A percentile compares a stretch with the other conserved stretches of the same genome.
Evolutionary conservation across 75 land plant species (phyloP).

Genomic region (Selaginella tamariscina): DNA sequence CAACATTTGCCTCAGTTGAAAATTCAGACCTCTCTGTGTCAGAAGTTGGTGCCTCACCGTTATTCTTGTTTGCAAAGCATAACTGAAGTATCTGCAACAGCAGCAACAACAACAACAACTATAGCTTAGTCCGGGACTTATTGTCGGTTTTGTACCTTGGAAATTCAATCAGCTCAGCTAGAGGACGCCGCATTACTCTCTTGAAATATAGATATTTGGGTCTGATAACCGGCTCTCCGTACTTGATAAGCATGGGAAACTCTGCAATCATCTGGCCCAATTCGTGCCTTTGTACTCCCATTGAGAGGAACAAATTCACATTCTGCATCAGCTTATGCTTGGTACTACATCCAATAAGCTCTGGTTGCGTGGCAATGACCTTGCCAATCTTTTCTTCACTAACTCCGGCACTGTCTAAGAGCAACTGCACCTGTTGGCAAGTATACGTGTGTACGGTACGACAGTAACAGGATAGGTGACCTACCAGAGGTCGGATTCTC

Average conservation of each 20-base stretch:
- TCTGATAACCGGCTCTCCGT: slow-evolving; percentile 47
- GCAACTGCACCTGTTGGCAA: slow-evolving; percentile 50
- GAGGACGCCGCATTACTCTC: slow-evolving; percentile 65
- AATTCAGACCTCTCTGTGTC: slow-evolving; percentile 45
- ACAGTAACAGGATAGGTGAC: no score
- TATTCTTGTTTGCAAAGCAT: slow-evolving; percentile 68
- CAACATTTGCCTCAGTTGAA: slow-evolving; percentile 61
- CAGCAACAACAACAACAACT: neutral
- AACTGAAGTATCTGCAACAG: slow-evolving; percentile 72
- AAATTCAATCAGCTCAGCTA: slow-evolving; percentile 68
- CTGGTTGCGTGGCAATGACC: slow-evolving; percentile 64
- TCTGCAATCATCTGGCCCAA: slow-evolving; percentile 78
- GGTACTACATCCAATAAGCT: slow-evolving; percentile 72
- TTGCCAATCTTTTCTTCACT: slow-evolving; percentile 53
- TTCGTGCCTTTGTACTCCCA: slow-evolving; percentile 36
- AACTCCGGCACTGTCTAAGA: slow-evolving; percentile 76
- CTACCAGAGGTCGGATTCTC: slow-evolving; percentile 80
- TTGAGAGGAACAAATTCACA: slow-evolving; percentile 58
- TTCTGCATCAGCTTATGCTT: slow-evolving; percentile 42
- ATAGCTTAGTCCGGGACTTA: neutral
- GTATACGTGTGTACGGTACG: no score
- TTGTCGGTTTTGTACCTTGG: slow-evolving; percentile 46
- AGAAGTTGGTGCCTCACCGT: slow-evolving; percentile 63
- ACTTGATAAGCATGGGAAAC: slow-evolving; percentile 76
- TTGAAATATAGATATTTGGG: slow-evolving; percentile 72